Base-by-base conservation (phyloP, 2,329 filamentous ascomycete species). In the Calcarisporium arbuscula region DNA sequence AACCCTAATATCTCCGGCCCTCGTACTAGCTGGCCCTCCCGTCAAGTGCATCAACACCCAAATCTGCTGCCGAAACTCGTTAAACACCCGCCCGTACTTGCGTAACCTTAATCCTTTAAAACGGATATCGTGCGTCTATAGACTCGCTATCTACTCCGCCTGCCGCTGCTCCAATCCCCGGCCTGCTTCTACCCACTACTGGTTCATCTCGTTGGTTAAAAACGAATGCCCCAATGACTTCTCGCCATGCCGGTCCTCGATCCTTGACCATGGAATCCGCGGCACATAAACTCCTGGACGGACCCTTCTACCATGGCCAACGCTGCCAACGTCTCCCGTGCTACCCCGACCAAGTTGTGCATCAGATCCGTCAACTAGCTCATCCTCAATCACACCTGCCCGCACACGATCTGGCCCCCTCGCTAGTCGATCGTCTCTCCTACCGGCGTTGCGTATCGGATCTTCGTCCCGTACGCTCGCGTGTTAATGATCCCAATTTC, bases 401-500 rank as follows among this genome's bases (percentile, higher is more conserved):
- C 23, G 16, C 29, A 21, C 19, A 27, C 26, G 17, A 40, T 29
- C 9, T 15, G 25, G 15, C 36, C 21, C 5, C 34, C 33, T 4
- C 27, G 20, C 36, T 35, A 42, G 35, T 42, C 22, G 25, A 44
- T 37, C 5, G 28, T 30, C 6, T 34, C 22, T 2, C 17, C 11
- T 4, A 30, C 35, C 8, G 35, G 8, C 19, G 25, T 48, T 12
- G 35, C 30, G 27, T 28, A 44, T 19, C 34, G 36, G 27, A 47
- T 46, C 7, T 40, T 19, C 20, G 44, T 33, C 3, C 35, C 29
- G 23, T 43, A 42, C 14, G 23, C 38, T 0, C 25, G 32, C 16
- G 18, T 14, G 6, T 44, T 28, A 16, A 38, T 37, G 7, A 47
- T 45, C 39, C 31, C 45, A n/a, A n/a, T 28, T 47, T 38, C 28